Percentiles rank a stretch among this genome's conserved stretches.
These are phyloP conservation scores for Yamadazyma membranifaciens DNA, from an alignment of 1,139 yeast genomes.

Conservation along the genomic window DNA sequence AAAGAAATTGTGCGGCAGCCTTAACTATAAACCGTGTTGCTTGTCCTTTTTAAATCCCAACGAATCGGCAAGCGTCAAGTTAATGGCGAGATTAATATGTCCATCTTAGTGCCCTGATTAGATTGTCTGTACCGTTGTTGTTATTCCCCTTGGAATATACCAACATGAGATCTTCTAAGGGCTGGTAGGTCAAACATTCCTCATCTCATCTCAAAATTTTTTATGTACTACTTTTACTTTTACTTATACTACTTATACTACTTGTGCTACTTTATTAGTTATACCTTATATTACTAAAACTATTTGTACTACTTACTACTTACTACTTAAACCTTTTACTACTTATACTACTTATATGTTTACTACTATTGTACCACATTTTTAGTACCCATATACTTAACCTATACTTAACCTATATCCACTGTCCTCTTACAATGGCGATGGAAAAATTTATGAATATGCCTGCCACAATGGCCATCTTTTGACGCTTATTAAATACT, in stretches of 20 bases:
- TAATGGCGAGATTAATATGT: constrained; percentile 51
- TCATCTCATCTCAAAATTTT: neutral
- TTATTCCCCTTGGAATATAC: too few relatives aligned
- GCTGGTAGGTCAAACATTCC: constrained; percentile 51
- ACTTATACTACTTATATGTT: too few relatives aligned
- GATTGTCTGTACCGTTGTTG: constrained; percentile 29
- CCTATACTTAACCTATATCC: too few relatives aligned
- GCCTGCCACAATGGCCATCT: constrained; percentile 64
- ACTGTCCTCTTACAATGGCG: constrained; percentile 52
- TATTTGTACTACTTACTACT: too few relatives aligned
- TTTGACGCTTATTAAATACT: constrained; percentile 55
- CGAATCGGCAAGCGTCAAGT: constrained; percentile 60
- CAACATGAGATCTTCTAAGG: constrained; percentile 35
- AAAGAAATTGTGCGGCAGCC: constrained; percentile 50
- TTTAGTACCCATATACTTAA: too few relatives aligned
- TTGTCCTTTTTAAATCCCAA: constrained; percentile 48
- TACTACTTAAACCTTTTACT: too few relatives aligned
- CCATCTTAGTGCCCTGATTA: constrained; percentile 48
- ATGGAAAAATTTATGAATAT: constrained; percentile 56
- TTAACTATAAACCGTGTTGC: constrained; percentile 56
- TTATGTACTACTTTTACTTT: too few relatives aligned
- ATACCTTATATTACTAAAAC: too few relatives aligned
- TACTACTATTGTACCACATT: too few relatives aligned
- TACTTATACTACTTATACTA: too few relatives aligned
- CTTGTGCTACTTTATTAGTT: too few relatives aligned